Evolutionary conservation across 2,329 filamentous ascomycete genomes (phyloP).

Genomic region (Fusarium duplospermum): DNA sequence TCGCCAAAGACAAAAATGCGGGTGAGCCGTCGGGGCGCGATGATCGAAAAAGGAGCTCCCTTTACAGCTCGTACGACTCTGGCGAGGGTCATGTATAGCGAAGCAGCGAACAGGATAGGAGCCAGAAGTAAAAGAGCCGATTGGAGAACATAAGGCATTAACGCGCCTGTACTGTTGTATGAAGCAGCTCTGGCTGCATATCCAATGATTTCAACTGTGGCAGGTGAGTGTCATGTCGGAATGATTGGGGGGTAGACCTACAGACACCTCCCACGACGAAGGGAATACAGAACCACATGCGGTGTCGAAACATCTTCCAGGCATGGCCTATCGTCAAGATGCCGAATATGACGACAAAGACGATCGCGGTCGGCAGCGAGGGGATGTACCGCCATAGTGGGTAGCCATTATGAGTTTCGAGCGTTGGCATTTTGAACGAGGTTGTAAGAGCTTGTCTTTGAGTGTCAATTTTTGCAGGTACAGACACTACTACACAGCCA

Average conservation of each 20-base stretch:
- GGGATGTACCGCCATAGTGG: slow-evolving; percentile 50
- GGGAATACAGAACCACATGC: slow-evolving; percentile 62
- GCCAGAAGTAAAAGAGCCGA: slow-evolving; percentile 56
- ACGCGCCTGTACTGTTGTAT: neutral
- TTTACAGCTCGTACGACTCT: slow-evolving; percentile 50
- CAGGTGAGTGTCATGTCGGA: neutral
- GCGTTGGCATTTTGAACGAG: slow-evolving; percentile 25
- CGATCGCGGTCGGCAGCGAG: slow-evolving; percentile 56
- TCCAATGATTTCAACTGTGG: neutral
- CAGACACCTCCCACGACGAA: slow-evolving; percentile 57
- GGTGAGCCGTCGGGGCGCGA: slow-evolving; percentile 44
- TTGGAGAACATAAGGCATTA: slow-evolving; percentile 51
- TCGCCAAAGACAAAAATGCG: slow-evolving; percentile 49
- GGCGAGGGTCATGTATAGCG: slow-evolving; percentile 59
- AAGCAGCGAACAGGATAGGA: slow-evolving; percentile 58
- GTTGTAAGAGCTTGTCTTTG: neutral
- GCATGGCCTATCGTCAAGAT: slow-evolving; percentile 54
- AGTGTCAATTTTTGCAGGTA: neutral
- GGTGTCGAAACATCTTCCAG: slow-evolving; percentile 54
- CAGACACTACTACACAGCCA: neutral
- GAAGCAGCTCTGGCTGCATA: neutral
- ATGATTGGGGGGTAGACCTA: neutral
- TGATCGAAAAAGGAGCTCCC: slow-evolving; percentile 35
- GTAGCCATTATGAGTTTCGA: slow-evolving; percentile 40
- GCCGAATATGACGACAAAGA: slow-evolving; percentile 59